Base-by-base conservation (phyloP, 2,329 filamentous ascomycete species). In the Fusarium liriodendri region DNA sequence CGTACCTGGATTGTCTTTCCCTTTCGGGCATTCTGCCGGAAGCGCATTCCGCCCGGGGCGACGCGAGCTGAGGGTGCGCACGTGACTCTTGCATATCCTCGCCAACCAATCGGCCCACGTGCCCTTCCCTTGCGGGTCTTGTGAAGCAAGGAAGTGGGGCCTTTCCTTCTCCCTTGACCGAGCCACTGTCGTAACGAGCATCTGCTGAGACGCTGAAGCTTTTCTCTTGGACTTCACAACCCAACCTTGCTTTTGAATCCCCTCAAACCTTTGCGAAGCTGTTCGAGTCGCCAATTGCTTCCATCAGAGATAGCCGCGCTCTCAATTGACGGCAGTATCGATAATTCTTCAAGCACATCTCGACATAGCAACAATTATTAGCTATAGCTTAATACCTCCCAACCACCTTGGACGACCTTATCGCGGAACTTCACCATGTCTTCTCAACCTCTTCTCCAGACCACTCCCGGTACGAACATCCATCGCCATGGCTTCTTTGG, bases 391-490 rank as follows among this genome's bases (percentile, higher is more conserved):
- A 60, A 37, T 64, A 45, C 37, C 65, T 74, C 18, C 65, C 72
- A 72, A 62, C 63, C 68, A 67, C 62, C 62, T 42, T 72, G 57
- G 27, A 50, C 57, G 52, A 63, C 25, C 20, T 33, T 33, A 50
- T 57, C 38, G 54, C 37, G 35, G 57, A 47, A 64, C 35, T 68
- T 62, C 35, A 88, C 75, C 80, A 98, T 99, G 97, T 99, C 97
- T 74, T 95, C 92, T 83, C 96, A 98, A 86, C 97, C 97, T 80
- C 94, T 99, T 68, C 94, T 99, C 77, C 95, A 98, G 83, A 96
- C 95, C 62, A 93, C 95, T 62, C 95, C 95, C 75, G 95, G 95
- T 97, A 89, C 78, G 88, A 72, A 18, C 10, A 32, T 27, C 89
- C 78, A 88, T 63, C n/a, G 13, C 25, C 37, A 32, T 32, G 37